A percentile compares a stretch with the other conserved stretches of the same genome.
Conservation (phyloP, 2,329 filamentous ascomycete genomes). For the Fusarium nygamai region DNA sequence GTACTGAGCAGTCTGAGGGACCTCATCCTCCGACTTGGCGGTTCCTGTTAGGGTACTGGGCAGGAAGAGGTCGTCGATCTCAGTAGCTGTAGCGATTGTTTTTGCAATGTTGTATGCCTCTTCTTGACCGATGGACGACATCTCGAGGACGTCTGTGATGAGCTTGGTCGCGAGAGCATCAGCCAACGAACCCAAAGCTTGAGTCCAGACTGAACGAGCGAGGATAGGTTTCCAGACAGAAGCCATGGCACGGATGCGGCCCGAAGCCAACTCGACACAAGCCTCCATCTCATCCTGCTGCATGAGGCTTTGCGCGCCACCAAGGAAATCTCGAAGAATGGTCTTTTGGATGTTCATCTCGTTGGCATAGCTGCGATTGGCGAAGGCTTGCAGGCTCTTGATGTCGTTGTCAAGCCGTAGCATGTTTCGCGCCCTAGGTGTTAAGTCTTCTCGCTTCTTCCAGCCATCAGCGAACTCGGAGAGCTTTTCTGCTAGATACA, state of each 20-base stretch:
- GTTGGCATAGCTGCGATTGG: conserved; percentile 68
- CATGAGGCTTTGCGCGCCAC: conserved; percentile 68
- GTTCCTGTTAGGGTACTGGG: conserved; percentile 52
- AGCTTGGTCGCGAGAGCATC: conserved; percentile 69
- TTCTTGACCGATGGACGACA: conserved; percentile 69
- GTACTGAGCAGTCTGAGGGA: conserved; percentile 69
- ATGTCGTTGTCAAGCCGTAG: conserved; percentile 69
- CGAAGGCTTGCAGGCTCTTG: conserved; percentile 67
- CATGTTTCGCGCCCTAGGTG: conserved; percentile 61
- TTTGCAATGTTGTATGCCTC: conserved; percentile 70
- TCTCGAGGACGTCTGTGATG: conserved; percentile 69
- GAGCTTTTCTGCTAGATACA: conserved; percentile 69
- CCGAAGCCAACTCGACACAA: conserved; percentile 63
- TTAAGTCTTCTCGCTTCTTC: conserved; percentile 64
- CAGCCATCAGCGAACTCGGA: conserved; percentile 59
- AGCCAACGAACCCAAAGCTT: conserved; percentile 68
- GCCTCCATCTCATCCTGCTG: conserved; percentile 65
- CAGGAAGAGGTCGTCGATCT: conserved; percentile 69
- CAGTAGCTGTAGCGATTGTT: conserved; percentile 65
- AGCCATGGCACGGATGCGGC: conserved; percentile 64
- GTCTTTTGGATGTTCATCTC: conserved; percentile 71
- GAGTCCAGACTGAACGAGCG: conserved; percentile 69
- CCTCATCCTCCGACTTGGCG: conserved; percentile 48
- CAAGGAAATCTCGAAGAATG: conserved; percentile 68
- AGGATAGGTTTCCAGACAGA: conserved; percentile 67